Evolutionary conservation across 148 eudicot genomes (phyloP).

Genomic region (Vaccinium myrtillus): DNA sequence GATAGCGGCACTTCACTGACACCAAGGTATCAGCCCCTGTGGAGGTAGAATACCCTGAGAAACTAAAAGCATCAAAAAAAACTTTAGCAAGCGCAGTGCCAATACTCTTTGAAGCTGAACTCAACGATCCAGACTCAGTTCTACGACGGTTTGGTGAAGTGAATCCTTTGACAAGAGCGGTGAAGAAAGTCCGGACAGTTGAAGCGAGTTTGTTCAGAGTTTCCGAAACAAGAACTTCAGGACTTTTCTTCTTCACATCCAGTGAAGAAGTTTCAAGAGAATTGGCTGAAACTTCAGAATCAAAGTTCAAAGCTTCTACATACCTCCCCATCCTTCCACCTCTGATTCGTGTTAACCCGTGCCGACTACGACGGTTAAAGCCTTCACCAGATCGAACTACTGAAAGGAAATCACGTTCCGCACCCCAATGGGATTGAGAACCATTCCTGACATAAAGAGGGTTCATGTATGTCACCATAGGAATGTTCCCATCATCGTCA

Average conservation of each 20-base stretch:
- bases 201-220: constrained; percentile 70
- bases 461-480: constrained; percentile 75
- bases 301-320: constrained; percentile 74
- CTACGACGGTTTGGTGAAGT: constrained; percentile 89
- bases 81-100: constrained; percentile 80
- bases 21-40: constrained; percentile 50
- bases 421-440: constrained; percentile 77
- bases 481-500: constrained; percentile 72
- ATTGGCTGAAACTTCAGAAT: constrained; percentile 60
- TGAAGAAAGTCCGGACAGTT: constrained; percentile 71
- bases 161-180: constrained; percentile 83
- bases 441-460: constrained; percentile 63
- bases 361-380: constrained; percentile 83
- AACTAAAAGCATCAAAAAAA: constrained; percentile 76
- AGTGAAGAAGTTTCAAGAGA: constrained; percentile 44
- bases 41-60: constrained; percentile 61
- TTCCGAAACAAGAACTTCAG: constrained; percentile 71
- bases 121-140: constrained; percentile 72
- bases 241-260: constrained; percentile 77
- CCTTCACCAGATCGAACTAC: constrained; percentile 82
- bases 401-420: constrained; percentile 78
- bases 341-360: constrained; percentile 78
- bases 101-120: constrained; percentile 81
- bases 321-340: constrained; percentile 84
- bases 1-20: constrained; percentile 85